A percentile compares a stretch with the other conserved stretches of the same genome.
Conservation (phyloP, 495 filamentous ascomycete species). For the Viridothelium virens region DNA sequence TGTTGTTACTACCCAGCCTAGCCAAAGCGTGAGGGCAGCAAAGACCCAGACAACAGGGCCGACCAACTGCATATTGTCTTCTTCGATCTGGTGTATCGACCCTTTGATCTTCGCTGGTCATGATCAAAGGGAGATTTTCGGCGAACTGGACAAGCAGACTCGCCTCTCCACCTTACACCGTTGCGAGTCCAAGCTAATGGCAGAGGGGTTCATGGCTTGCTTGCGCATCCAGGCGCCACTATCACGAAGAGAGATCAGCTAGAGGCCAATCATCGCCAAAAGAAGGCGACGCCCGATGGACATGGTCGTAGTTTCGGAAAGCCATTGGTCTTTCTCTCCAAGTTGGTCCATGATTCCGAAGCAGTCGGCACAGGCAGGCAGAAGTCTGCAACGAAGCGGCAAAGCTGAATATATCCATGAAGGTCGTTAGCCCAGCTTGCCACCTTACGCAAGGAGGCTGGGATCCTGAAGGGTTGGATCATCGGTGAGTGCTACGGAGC, state of each 20-base stretch:
- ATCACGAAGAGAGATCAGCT: conserved; percentile 6
- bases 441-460: background rate
- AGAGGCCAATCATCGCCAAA: background rate
- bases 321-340: background rate
- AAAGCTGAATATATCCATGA: background rate
- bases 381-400: background rate
- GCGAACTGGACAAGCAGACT: conserved; percentile 3
- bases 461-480: background rate
- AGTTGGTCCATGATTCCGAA: conserved; percentile 4
- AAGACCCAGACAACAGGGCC: background rate
- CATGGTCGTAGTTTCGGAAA: background rate
- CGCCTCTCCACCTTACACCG: background rate
- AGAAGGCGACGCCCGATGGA: background rate
- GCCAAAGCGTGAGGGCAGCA: conserved; percentile 1
- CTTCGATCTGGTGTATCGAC: background rate
- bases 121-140: conserved; percentile 6
- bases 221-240: background rate
- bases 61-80: background rate
- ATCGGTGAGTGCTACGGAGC: background rate
- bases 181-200: background rate
- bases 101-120: conserved; percentile 1
- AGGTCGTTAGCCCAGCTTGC: background rate
- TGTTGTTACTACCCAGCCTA: conserved; percentile 5
- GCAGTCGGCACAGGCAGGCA: conserved; percentile 4
- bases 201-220: background rate